Percentiles rank a stretch among this genome's conserved stretches.
These are phyloP conservation scores for Heliosperma pusillum DNA, from an alignment of 148 eudicot genomes.

Conservation along the genomic window DNA sequence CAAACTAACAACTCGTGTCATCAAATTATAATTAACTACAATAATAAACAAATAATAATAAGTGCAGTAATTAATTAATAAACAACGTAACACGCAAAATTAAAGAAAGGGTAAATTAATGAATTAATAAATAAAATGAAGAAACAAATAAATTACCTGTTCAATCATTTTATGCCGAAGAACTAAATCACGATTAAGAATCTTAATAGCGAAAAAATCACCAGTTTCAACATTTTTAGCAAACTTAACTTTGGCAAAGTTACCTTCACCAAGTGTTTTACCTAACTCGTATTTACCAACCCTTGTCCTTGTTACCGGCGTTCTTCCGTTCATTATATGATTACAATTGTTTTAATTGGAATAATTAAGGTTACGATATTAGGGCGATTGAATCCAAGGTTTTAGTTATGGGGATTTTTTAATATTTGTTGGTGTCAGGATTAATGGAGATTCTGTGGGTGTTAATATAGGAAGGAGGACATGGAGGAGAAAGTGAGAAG, in stretches of 20 bases:
- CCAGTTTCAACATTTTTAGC: slow-evolving; percentile 54
- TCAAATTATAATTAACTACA: background rate
- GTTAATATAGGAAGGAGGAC: too few relatives aligned
- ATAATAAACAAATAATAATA: background rate
- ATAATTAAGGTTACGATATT: background rate
- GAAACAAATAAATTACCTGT: slow-evolving; percentile 60
- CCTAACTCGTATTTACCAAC: slow-evolving; percentile 85
- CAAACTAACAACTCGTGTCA: background rate
- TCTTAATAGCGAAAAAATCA: slow-evolving; percentile 62
- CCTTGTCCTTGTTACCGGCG: slow-evolving; percentile 44
- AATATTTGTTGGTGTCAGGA: too few relatives aligned
- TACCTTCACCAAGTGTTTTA: slow-evolving; percentile 74
- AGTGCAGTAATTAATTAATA: too few relatives aligned
- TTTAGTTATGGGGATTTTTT: background rate
- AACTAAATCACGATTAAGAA: slow-evolving; percentile 65
- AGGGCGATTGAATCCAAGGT: too few relatives aligned
- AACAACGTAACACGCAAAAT: background rate
- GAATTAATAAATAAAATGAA: too few relatives aligned
- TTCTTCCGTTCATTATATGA: slow-evolving; percentile 34
- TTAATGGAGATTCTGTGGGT: too few relatives aligned
- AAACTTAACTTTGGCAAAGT: slow-evolving; percentile 77
- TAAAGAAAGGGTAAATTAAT: background rate
- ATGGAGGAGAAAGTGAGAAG: too few relatives aligned
- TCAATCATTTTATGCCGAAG: slow-evolving; percentile 79
- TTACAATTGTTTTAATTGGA: background rate